phyloP scores from a whole-genome alignment of 306 rosid species.

The Castanea sativa region DNA sequence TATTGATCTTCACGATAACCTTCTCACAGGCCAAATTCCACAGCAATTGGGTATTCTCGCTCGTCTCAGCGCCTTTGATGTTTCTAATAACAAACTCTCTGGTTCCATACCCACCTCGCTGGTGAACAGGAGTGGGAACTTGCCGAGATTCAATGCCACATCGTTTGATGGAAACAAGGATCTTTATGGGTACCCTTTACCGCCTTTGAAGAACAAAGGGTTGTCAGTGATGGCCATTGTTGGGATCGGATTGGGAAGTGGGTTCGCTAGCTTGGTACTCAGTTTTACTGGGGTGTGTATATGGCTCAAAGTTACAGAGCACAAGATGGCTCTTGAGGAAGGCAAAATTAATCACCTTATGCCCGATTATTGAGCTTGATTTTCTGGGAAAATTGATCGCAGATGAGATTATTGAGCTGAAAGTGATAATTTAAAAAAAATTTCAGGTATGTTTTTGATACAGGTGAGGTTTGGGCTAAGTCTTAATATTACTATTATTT shows the following conservation, averaged over 20 bases:
- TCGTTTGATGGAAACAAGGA: constrained; percentile 81
- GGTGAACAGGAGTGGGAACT: constrained; percentile 58
- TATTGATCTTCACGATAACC: constrained; percentile 77
- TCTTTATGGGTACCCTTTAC: constrained; percentile 88
- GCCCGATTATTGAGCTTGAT: constrained; percentile 72
- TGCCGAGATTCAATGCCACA: constrained; percentile 69
- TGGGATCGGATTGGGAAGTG: constrained; percentile 95
- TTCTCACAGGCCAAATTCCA: constrained; percentile 76
- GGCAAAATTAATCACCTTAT: constrained; percentile 77
- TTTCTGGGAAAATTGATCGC: neutral
- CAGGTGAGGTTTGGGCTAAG: constrained; percentile 39
- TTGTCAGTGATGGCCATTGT: constrained; percentile 84
- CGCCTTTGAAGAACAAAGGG: constrained; percentile 56
- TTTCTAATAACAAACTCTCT: constrained; percentile 69
- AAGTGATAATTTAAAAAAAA: neutral
- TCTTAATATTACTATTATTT: neutral
- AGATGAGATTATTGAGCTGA: constrained; percentile 24
- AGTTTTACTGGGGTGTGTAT: constrained; percentile 92
- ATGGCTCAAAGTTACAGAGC: constrained; percentile 82
- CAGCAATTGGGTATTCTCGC: constrained; percentile 79
- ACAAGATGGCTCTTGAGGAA: constrained; percentile 73
- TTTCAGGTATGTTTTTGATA: constrained; percentile 36
- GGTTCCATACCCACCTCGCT: constrained; percentile 76
- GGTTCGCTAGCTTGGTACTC: constrained; percentile 72
- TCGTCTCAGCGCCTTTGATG: constrained; percentile 80